These are phyloP conservation scores for Phytophthora pseudosyringae DNA, from an alignment of 352 stramenopile species.

Conservation along the genomic window DNA sequence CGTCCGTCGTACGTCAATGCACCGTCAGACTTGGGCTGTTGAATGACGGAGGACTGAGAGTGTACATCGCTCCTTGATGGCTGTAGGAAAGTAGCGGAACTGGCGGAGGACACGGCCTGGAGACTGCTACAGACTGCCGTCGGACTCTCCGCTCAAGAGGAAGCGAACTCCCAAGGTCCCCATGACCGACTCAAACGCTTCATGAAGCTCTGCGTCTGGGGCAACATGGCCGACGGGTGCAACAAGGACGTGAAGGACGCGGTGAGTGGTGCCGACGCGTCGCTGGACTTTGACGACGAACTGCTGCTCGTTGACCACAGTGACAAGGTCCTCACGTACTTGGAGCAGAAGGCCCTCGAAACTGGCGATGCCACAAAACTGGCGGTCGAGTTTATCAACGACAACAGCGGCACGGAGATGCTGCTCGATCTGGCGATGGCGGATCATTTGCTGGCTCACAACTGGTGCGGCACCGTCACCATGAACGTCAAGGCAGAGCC, in stretches of 20 bases:
- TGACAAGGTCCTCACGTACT: slow-evolving; percentile 51
- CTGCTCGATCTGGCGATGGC: slow-evolving; percentile 71
- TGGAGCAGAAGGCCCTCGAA: slow-evolving; percentile 33
- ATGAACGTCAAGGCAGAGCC: slow-evolving; percentile 78
- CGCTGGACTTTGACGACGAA: slow-evolving; percentile 65
- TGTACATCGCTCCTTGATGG: too few species aligned
- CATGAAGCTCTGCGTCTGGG: slow-evolving; percentile 79
- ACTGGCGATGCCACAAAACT: slow-evolving; percentile 21
- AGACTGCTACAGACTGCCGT: slow-evolving; percentile 62
- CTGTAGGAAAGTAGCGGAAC: slow-evolving; percentile 51
- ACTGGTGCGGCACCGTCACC: slow-evolving; percentile 60
- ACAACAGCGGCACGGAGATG: slow-evolving; percentile 81
- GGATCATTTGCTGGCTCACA: slow-evolving; percentile 62
- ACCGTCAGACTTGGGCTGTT: too few species aligned
- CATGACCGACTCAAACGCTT: slow-evolving; percentile 54
- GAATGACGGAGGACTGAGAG: too few species aligned
- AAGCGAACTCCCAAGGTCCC: slow-evolving; percentile 29
- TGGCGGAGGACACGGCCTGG: slow-evolving; percentile 64
- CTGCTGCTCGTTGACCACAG: slow-evolving; percentile 66
- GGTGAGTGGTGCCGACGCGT: slow-evolving; percentile 57
- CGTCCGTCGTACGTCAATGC: slow-evolving; percentile 33
- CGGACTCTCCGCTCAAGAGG: slow-evolving; percentile 27
- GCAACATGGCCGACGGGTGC: slow-evolving; percentile 80
- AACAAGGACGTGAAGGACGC: slow-evolving; percentile 81
- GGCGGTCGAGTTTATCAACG: slow-evolving; percentile 73